Conservation (phyloP, 805 yeast species). For the Yamadazyma akitaensis region DNA sequence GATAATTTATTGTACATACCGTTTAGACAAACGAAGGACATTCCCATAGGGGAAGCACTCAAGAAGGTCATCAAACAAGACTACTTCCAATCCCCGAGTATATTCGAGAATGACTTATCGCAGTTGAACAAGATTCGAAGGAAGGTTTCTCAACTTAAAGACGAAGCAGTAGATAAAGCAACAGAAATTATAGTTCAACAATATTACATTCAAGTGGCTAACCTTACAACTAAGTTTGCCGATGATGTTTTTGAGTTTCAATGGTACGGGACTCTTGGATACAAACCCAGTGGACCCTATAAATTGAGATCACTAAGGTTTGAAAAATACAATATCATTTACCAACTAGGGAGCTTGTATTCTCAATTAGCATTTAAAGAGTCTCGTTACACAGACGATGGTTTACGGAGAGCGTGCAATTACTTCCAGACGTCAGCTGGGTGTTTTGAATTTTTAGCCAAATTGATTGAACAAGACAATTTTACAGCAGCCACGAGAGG, state of each 20-base stretch:
- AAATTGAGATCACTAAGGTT: slow-evolving; percentile 47
- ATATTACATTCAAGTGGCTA: slow-evolving; percentile 47
- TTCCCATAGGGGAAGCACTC: slow-evolving; percentile 39
- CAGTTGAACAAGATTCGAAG: slow-evolving; percentile 45
- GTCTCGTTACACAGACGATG: slow-evolving; percentile 46
- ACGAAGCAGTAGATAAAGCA: slow-evolving; percentile 22
- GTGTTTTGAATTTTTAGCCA: slow-evolving; percentile 36
- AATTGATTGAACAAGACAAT: slow-evolving; percentile 9
- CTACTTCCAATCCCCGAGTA: slow-evolving; percentile 35
- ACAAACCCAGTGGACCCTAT: slow-evolving; percentile 47
- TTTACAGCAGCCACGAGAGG: background rate
- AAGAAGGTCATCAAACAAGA: slow-evolving; percentile 46
- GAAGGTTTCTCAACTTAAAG: slow-evolving; percentile 32
- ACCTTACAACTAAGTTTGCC: slow-evolving; percentile 58
- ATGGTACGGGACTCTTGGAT: slow-evolving; percentile 73
- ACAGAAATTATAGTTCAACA: slow-evolving; percentile 38
- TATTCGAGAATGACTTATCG: slow-evolving; percentile 27
- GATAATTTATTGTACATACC: slow-evolving; percentile 51
- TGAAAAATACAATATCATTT: slow-evolving; percentile 63
- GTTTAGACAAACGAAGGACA: slow-evolving; percentile 41
- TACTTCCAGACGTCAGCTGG: slow-evolving; percentile 76
- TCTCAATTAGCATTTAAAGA: slow-evolving; percentile 53
- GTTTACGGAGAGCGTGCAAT: slow-evolving; percentile 58
- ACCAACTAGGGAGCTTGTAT: slow-evolving; percentile 64
- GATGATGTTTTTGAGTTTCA: slow-evolving; percentile 55